Base-by-base conservation (phyloP, 305 asterid genomes). In the Striga hermonthica region DNA sequence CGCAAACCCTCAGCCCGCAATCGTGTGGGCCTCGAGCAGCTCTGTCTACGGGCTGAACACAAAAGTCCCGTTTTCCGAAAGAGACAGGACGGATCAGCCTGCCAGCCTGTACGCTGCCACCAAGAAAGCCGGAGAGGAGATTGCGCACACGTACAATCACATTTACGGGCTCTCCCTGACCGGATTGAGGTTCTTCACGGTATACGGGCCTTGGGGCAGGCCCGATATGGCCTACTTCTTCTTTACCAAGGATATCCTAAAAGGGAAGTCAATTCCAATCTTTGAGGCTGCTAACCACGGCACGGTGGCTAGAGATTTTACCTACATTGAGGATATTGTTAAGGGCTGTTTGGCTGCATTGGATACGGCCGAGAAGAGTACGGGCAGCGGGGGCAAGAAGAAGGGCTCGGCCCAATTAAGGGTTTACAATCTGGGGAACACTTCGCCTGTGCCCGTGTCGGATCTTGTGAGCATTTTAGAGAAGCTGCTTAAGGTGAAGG, bases 121-220 rank as follows among this genome's bases (percentile, higher is more conserved):
- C 11, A 86, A 83, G 77, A 86, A 86, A 58, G 89, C 89, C 0
- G 89, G 92, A 7, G 93, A 85, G 70, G 93, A 78, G 59, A 83
- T 85, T 57, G 89, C 87, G 3, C 89, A 83, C 57, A 80, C 87
- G 0, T 86, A 86, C 69, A 86, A 86, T 22, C 93, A 83, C 57
- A 86, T 86, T 8, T 72, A 86, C 16, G 93, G 90, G 7, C 87
- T 86, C 39, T 86, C 93, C 0, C 67, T 86, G 7, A 86, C 93
- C 1, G 90, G 88, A 4, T 71, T 86, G 70, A 71, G 93, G 4
- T 83, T 86, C 74, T 86, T 86, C 54, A 86, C 94, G 0, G 94
- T 86, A 9, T 86, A 86, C 67, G 94, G 94, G 41, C 90, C 94
- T 1, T 82, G 90, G 94, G 94, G 94, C 3, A 77, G 94, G 69